Percentiles rank a stretch among this genome's conserved stretches.
These are phyloP conservation scores for Closterium sp. DNA, from an alignment of 139 green algal genomes.

Conservation along the genomic window DNA sequence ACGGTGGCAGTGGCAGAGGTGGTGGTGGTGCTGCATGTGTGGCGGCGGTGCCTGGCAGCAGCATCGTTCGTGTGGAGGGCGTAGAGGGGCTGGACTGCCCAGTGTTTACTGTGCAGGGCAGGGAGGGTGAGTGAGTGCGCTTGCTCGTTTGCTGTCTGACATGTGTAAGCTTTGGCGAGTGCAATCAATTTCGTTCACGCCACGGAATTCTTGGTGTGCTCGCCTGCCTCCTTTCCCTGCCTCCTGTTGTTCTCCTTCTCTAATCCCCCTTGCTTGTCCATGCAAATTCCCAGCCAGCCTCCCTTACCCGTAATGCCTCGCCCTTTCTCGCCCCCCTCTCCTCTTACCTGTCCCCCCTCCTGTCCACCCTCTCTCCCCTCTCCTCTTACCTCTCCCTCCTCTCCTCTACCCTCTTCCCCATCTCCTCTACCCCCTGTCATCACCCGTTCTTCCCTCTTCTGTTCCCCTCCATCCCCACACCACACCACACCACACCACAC, in stretches of 20 bases:
- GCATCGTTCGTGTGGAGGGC: background rate
- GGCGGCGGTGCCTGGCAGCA: background rate
- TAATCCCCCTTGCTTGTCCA: no score
- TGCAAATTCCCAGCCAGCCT: no score
- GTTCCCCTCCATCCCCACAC: constrained; percentile 4
- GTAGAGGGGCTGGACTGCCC: background rate
- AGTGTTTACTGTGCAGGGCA: background rate
- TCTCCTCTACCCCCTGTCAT: no score
- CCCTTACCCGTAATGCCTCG: background rate
- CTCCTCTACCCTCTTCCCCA: background rate
- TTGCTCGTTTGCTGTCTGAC: no score
- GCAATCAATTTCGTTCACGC: no score
- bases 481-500: constrained; percentile 1
- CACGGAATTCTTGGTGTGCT: no score
- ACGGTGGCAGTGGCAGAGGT: no score
- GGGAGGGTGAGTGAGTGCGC: no score
- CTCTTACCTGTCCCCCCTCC: background rate
- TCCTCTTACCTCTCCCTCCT: background rate
- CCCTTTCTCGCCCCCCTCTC: background rate
- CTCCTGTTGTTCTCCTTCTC: no score
- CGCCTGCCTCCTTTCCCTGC: no score
- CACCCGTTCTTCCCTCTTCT: background rate
- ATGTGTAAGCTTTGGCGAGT: no score
- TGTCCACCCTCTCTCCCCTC: background rate
- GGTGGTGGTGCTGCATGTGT: background rate